Conservation (phyloP, 768 basidiomycete genomes). For the Sporobolomyces pararoseus region DNA sequence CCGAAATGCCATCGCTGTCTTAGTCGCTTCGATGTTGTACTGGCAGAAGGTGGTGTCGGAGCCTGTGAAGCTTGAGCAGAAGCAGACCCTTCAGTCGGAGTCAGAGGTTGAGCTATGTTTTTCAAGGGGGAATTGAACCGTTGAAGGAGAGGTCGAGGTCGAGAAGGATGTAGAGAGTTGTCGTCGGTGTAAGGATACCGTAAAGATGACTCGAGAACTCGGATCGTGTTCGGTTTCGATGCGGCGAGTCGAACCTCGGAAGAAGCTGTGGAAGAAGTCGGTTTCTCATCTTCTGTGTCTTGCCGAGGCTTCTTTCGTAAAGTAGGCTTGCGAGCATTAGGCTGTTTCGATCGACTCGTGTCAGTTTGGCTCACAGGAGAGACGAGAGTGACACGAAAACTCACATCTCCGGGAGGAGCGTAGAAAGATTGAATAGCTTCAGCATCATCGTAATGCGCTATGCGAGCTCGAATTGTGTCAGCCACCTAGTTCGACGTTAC, state of each 20-base stretch:
- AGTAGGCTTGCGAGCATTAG: conserved; percentile 32
- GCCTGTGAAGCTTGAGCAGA: neutral
- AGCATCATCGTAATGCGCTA: conserved; percentile 41
- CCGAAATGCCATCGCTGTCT: conserved; percentile 97
- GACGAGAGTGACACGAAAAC: neutral
- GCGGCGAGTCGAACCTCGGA: conserved; percentile 8
- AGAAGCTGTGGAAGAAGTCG: conserved; percentile 12
- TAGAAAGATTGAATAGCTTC: conserved; percentile 40
- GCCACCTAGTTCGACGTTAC: too few species aligned
- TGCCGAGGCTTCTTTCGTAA: conserved; percentile 25
- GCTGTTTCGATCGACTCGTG: conserved; percentile 7
- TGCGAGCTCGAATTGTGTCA: neutral
- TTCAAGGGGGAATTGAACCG: conserved; percentile 39
- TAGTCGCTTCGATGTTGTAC: conserved; percentile 64
- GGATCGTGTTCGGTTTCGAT: conserved; percentile 46
- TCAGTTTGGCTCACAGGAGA: neutral
- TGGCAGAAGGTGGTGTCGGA: conserved; percentile 44
- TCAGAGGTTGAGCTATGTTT: conserved; percentile 38
- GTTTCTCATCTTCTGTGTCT: conserved; percentile 20
- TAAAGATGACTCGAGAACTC: conserved; percentile 45
- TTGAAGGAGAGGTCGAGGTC: conserved; percentile 16
- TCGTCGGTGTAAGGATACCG: conserved; percentile 22
- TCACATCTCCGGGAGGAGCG: conserved; percentile 32
- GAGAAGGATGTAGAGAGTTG: conserved; percentile 7
- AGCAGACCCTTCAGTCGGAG: conserved; percentile 25